Evolutionary conservation across 2,329 filamentous ascomycete genomes (phyloP).

Genomic region (Botryotinia narcissicola): DNA sequence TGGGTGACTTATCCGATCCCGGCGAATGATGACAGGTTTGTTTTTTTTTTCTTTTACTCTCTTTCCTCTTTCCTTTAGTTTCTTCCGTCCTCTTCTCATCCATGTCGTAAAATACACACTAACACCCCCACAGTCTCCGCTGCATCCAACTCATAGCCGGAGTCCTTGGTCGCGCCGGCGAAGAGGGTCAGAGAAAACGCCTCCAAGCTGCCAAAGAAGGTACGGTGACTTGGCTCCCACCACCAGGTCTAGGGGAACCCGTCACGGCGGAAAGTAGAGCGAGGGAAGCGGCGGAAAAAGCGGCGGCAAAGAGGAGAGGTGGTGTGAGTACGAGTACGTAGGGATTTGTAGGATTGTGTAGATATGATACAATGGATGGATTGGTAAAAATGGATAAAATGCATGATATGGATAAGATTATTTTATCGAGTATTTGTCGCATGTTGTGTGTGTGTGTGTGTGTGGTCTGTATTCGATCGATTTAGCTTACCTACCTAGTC

Average conservation of each 20-base stretch:
- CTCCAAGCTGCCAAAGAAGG: conserved; percentile 61
- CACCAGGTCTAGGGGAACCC: conserved; percentile 30
- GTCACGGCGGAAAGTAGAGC: conserved; percentile 22
- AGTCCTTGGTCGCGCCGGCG: conserved; percentile 78
- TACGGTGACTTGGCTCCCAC: conserved; percentile 59
- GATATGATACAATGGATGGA: not conserved
- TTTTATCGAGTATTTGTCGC: too few species aligned
- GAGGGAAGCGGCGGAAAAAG: conserved; percentile 2
- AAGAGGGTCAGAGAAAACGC: conserved; percentile 70
- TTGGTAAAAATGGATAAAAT: not conserved
- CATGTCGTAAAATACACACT: too few species aligned
- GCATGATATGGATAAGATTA: not conserved
- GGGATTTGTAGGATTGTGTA: conserved; percentile 1
- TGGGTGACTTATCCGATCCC: conserved; percentile 97
- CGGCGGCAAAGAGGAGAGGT: not conserved
- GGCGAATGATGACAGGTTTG: conserved; percentile 89
- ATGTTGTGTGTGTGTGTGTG: too few species aligned
- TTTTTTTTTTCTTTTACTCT: conserved; percentile 15
- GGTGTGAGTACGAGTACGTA: not conserved
- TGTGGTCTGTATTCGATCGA: too few species aligned
- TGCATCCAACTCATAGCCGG: conserved; percentile 79
- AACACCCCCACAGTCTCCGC: conserved; percentile 60
- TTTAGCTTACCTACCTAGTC: too few species aligned
- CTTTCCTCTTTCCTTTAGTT: too few species aligned
- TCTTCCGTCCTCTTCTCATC: too few species aligned